phyloP scores from a whole-genome alignment of 1,284 basidiomycete species.

The Coniophora puteana region DNA sequence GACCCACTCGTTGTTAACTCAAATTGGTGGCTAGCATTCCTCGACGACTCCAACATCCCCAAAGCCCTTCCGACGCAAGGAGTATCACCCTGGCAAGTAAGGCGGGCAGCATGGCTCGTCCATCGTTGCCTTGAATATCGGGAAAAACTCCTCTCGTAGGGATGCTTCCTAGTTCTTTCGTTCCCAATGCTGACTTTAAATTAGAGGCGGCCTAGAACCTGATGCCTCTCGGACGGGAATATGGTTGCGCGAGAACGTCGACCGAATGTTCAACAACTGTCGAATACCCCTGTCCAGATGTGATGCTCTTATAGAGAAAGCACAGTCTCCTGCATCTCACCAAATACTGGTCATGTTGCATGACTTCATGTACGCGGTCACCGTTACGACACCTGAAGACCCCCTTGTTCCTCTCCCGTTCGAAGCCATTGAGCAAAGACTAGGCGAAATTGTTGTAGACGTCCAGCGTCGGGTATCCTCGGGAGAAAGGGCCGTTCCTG shows the following conservation, averaged over 20 bases:
- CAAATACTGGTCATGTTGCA: slow-evolving; percentile 74
- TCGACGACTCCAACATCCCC: slow-evolving; percentile 57
- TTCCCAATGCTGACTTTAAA: slow-evolving; percentile 6
- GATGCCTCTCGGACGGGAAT: slow-evolving; percentile 54
- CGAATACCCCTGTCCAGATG: slow-evolving; percentile 67
- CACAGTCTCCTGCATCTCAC: slow-evolving; percentile 44
- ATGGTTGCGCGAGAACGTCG: slow-evolving; percentile 58
- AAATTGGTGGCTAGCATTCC: slow-evolving; percentile 97
- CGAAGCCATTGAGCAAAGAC: slow-evolving; percentile 62
- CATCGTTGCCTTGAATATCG: slow-evolving; percentile 81
- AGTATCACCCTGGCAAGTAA: slow-evolving; percentile 81
- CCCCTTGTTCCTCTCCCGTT: slow-evolving; percentile 32
- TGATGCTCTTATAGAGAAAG: slow-evolving; percentile 55
- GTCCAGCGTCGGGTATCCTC: slow-evolving; percentile 48
- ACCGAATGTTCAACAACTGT: slow-evolving; percentile 73
- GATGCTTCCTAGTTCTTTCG: slow-evolving; percentile 10
- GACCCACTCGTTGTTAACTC: slow-evolving; percentile 88
- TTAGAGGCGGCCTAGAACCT: slow-evolving; percentile 52
- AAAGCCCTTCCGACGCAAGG: slow-evolving; percentile 40
- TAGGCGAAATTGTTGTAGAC: slow-evolving; percentile 71
- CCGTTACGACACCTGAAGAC: slow-evolving; percentile 46
- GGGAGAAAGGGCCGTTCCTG: slow-evolving; percentile 54
- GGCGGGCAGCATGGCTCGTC: slow-evolving; percentile 83
- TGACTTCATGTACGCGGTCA: slow-evolving; percentile 82
- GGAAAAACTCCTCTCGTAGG: slow-evolving; percentile 59